Percentiles rank a stretch among this genome's conserved stretches.
These are phyloP conservation scores for Striga hermonthica DNA, from an alignment of 305 asterid species.

Conservation along the genomic window DNA sequence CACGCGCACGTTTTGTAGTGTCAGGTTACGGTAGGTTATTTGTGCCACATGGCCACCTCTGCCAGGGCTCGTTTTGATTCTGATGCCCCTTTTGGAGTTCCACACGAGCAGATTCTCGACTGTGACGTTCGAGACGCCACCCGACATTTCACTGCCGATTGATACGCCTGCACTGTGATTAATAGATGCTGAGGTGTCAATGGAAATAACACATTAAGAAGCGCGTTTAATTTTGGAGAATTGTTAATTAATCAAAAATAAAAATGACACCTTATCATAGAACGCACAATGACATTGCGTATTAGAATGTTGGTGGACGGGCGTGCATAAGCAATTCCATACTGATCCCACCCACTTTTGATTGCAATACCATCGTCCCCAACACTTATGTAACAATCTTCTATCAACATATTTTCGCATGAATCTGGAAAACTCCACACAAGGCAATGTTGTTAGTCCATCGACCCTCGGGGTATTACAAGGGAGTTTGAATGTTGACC, in stretches of 20 bases:
- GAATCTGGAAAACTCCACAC: conserved; percentile 58
- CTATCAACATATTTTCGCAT: conserved; percentile 73
- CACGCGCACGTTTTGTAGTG: conserved; percentile 76
- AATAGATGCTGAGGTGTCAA: conserved; percentile 33
- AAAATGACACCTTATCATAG: conserved; percentile 71
- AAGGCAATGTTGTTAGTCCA: conserved; percentile 27
- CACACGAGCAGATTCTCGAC: conserved; percentile 75
- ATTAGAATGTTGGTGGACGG: conserved; percentile 78
- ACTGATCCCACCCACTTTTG: conserved; percentile 99
- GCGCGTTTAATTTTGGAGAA: too few relatives aligned
- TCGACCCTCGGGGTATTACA: background rate
- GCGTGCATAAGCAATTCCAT: conserved; percentile 86
- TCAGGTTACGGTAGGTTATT: conserved; percentile 64
- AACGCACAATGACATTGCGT: conserved; percentile 70
- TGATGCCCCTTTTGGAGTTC: conserved; percentile 81
- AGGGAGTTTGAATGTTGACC: too few relatives aligned
- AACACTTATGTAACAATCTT: conserved; percentile 78
- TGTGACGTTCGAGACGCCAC: conserved; percentile 72
- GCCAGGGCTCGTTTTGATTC: conserved; percentile 85
- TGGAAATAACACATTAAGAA: background rate
- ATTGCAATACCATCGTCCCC: conserved; percentile 95
- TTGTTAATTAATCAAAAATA: too few relatives aligned
- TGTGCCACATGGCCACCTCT: conserved; percentile 77
- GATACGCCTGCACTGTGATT: conserved; percentile 86
- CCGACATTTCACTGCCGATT: conserved; percentile 96